Conservation (phyloP, 371 early-diverging fungal genomes). For the Rhizopus delemar region DNA sequence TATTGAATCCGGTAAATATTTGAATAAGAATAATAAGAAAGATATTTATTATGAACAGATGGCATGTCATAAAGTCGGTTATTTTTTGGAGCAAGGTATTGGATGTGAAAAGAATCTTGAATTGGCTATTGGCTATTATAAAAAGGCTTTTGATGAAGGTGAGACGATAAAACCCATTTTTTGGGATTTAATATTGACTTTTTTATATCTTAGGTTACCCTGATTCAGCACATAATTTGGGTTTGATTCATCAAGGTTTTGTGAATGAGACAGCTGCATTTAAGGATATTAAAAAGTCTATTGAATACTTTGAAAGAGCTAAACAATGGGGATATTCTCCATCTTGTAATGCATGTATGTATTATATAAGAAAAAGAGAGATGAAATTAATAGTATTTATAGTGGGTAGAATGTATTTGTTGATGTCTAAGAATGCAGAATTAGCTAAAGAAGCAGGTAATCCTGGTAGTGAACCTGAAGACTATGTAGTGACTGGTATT, state of each 20-base stretch:
- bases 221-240: slow-evolving; percentile 63
- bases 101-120: slow-evolving; percentile 47
- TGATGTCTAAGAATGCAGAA: slow-evolving; percentile 48
- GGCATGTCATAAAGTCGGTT: slow-evolving; percentile 62
- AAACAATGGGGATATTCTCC: slow-evolving; percentile 58
- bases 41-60: slow-evolving; percentile 33
- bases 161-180: slow-evolving; percentile 8
- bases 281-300: slow-evolving; percentile 51
- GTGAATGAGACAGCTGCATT: slow-evolving; percentile 33
- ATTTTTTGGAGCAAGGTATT: slow-evolving; percentile 52
- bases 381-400: not conserved
- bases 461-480: slow-evolving; percentile 50
- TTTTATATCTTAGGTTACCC: slow-evolving; percentile 48
- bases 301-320: slow-evolving; percentile 53
- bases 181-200: not conserved
- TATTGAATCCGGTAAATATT: slow-evolving; percentile 53
- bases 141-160: slow-evolving; percentile 56
- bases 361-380: not conserved
- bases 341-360: slow-evolving; percentile 55
- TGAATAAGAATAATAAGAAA: not conserved
- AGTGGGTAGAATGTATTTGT: slow-evolving; percentile 50
- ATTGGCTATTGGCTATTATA: slow-evolving; percentile 53
- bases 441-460: slow-evolving; percentile 48
- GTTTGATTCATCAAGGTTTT: slow-evolving; percentile 59
- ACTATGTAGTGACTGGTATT: slow-evolving; percentile 58